Percentiles rank a stretch among this genome's conserved stretches.
These are phyloP conservation scores for Apiotrichum veenhuisii DNA, from an alignment of 1,284 basidiomycete species.

Conservation along the genomic window DNA sequence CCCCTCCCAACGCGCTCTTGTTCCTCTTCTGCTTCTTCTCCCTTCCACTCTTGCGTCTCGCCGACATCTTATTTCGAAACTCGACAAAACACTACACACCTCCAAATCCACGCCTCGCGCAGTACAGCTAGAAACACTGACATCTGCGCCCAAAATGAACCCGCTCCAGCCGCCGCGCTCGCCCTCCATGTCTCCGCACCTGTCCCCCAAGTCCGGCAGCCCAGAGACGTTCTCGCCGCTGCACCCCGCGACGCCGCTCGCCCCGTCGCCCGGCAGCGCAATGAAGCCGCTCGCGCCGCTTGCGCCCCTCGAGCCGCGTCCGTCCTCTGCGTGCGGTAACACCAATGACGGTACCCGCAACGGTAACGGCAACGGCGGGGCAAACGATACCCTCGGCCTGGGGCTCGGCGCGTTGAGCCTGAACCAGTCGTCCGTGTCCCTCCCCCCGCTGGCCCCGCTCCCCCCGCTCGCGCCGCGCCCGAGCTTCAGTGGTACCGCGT, in stretches of 20 bases:
- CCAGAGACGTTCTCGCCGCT: neutral
- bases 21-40: too few species aligned
- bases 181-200: neutral
- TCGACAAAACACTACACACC: too few species aligned
- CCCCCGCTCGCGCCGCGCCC: neutral
- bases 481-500: neutral
- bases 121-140: too few species aligned
- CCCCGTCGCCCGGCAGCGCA: neutral
- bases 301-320: neutral
- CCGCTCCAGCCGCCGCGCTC: constrained; percentile 1
- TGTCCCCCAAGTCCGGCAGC: neutral
- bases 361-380: too few species aligned
- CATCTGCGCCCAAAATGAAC: neutral
- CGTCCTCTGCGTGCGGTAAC: neutral
- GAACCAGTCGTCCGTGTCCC: too few species aligned
- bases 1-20: too few species aligned
- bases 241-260: neutral
- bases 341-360: too few species aligned
- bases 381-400: too few species aligned
- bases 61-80: too few species aligned
- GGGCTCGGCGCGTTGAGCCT: too few species aligned
- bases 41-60: too few species aligned
- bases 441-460: neutral
- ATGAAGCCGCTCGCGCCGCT: neutral
- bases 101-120: too few species aligned